These are phyloP conservation scores for Phlyctochytrium arcticum DNA, from an alignment of 192 early-diverging fungal species.

Conservation along the genomic window DNA sequence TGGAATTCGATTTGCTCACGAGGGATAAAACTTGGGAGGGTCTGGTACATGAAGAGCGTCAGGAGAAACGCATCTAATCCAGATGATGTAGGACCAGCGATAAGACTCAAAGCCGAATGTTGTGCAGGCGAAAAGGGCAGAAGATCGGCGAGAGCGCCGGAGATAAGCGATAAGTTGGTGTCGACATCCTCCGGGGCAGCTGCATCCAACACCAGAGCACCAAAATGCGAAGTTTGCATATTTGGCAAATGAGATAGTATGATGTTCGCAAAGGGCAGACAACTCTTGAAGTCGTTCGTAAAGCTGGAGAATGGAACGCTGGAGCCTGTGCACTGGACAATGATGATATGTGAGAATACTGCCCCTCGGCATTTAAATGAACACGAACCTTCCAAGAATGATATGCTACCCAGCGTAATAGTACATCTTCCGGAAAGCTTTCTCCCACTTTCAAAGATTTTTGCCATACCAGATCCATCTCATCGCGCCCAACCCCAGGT, in stretches of 20 bases:
- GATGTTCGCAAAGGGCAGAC: constrained; percentile 28
- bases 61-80: constrained; percentile 36
- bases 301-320: constrained; percentile 30
- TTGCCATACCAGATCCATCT: constrained; percentile 35
- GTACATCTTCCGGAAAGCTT: constrained; percentile 34
- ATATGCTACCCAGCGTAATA: constrained; percentile 42
- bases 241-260: constrained; percentile 33
- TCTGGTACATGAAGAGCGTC: constrained; percentile 44
- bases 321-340: constrained; percentile 26
- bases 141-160: constrained; percentile 32
- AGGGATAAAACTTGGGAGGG: constrained; percentile 43
- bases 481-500: constrained; percentile 32
- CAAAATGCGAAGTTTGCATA: constrained; percentile 22
- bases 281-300: constrained; percentile 30
- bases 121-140: constrained; percentile 12
- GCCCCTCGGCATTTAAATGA: not conserved
- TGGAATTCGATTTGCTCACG: constrained; percentile 35
- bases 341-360: not conserved
- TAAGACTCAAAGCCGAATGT: not conserved
- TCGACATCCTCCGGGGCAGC: constrained; percentile 9
- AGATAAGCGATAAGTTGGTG: constrained; percentile 21
- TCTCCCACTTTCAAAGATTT: constrained; percentile 16
- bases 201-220: constrained; percentile 8
- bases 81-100: constrained; percentile 7
- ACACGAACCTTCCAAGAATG: constrained; percentile 42